Evolutionary conservation across 225 moss, liverwort and hornwort genomes (phyloP).

Genomic region (Polytrichum commune): DNA sequence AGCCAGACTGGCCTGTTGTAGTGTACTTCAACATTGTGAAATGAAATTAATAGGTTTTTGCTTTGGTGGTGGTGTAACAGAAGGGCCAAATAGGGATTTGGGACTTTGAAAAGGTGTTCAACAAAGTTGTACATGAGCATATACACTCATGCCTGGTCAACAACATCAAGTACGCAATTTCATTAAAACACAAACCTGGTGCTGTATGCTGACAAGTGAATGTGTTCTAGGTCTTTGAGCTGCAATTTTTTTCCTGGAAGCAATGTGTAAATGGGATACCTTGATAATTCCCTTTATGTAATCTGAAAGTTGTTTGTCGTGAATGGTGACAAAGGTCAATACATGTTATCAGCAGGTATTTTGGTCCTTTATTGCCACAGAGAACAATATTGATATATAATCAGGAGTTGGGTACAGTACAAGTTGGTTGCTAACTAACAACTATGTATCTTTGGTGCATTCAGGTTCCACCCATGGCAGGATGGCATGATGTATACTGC

Average conservation of each 20-base stretch:
- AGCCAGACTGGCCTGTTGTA: background rate
- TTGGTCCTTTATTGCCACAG: too few relatives aligned
- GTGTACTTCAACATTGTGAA: background rate
- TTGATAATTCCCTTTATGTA: too few relatives aligned
- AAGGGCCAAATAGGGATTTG: conserved; percentile 85
- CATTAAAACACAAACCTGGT: too few relatives aligned
- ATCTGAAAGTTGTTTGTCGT: too few relatives aligned
- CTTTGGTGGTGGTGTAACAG: conserved; percentile 36
- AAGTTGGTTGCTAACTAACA: background rate
- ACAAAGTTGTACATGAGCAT: conserved; percentile 71
- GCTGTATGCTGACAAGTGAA: too few relatives aligned
- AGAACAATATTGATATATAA: too few relatives aligned
- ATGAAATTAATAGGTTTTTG: background rate
- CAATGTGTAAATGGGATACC: too few relatives aligned
- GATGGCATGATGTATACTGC: conserved; percentile 75
- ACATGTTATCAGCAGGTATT: too few relatives aligned
- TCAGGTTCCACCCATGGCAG: conserved; percentile 71
- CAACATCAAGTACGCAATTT: conserved; percentile 63
- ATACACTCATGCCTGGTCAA: conserved; percentile 74
- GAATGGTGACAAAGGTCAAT: too few relatives aligned
- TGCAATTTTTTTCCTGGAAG: too few relatives aligned
- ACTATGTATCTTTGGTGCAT: background rate
- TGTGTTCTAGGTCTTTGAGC: too few relatives aligned
- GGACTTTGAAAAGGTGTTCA: conserved; percentile 68
- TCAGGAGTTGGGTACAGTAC: too few relatives aligned